A percentile compares a stretch with the other conserved stretches of the same genome.
These are phyloP conservation scores for Fomitopsis schrenkii DNA, from an alignment of 1,284 basidiomycete genomes.

Conservation along the genomic window DNA sequence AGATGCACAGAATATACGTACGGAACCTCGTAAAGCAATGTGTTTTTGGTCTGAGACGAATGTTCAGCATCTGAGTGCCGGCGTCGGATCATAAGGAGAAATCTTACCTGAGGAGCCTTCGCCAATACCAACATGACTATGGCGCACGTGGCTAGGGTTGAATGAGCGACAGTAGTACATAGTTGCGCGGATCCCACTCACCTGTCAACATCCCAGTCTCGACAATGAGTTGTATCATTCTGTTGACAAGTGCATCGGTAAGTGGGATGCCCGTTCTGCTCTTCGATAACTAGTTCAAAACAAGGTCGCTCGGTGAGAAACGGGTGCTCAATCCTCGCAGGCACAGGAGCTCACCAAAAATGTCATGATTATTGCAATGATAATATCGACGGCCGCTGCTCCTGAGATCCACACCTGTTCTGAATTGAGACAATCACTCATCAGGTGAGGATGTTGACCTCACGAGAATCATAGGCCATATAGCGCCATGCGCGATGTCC, in stretches of 20 bases:
- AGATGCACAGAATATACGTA: neutral
- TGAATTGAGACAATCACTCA: too few relatives aligned
- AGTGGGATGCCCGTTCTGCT: neutral
- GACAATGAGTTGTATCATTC: neutral
- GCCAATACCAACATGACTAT: neutral
- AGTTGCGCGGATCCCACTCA: neutral
- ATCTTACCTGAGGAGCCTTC: neutral
- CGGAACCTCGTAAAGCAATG: neutral
- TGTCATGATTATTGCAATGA: slow-evolving; percentile 17
- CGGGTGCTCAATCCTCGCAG: neutral
- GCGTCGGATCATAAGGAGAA: too few relatives aligned
- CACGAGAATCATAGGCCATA: neutral
- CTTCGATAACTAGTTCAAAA: neutral
- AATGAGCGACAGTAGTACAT: too few relatives aligned
- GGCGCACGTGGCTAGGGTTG: neutral
- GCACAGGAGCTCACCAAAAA: slow-evolving; percentile 3
- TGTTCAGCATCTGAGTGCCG: neutral
- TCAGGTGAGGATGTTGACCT: too few relatives aligned
- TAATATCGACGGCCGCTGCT: slow-evolving; percentile 10
- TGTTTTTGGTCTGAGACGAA: neutral
- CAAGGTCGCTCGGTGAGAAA: neutral
- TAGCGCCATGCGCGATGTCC: neutral
- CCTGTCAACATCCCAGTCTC: neutral
- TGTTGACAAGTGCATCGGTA: neutral
- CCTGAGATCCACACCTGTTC: slow-evolving; percentile 13